phyloP scores from a whole-genome alignment of 768 basidiomycete species.

The Lactarius sanguifluus region DNA sequence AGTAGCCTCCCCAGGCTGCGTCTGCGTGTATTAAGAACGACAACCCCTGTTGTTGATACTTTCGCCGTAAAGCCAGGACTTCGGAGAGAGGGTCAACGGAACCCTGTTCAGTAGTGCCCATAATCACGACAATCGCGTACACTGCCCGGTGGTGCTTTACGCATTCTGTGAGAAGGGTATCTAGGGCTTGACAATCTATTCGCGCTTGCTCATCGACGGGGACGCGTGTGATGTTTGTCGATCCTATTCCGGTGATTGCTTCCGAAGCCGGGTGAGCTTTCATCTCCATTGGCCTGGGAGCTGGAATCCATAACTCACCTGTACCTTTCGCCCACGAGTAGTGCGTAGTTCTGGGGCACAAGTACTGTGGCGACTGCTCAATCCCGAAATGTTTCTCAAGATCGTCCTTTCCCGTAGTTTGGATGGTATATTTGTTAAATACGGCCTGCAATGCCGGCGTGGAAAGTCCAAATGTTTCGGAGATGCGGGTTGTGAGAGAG shows the following conservation, averaged over 20 bases:
- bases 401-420: slow-evolving; percentile 40
- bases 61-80: slow-evolving; percentile 39
- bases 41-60: slow-evolving; percentile 38
- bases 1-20: slow-evolving; percentile 51
- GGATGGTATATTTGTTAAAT: slow-evolving; percentile 38
- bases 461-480: slow-evolving; percentile 39
- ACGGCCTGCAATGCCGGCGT: slow-evolving; percentile 35
- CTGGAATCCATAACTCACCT: slow-evolving; percentile 34
- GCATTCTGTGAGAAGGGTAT: slow-evolving; percentile 34
- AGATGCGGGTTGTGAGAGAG: slow-evolving; percentile 39
- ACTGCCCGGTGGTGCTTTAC: slow-evolving; percentile 38
- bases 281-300: not conserved
- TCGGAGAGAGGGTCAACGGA: slow-evolving; percentile 43
- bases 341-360: slow-evolving; percentile 40
- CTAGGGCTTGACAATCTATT: slow-evolving; percentile 37
- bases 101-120: slow-evolving; percentile 48
- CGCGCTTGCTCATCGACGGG: slow-evolving; percentile 41
- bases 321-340: slow-evolving; percentile 51
- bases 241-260: slow-evolving; percentile 48
- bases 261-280: not conserved
- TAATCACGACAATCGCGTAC: slow-evolving; percentile 44
- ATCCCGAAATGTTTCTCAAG: slow-evolving; percentile 34
- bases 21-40: slow-evolving; percentile 46
- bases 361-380: slow-evolving; percentile 32
- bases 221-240: slow-evolving; percentile 39